Evolutionary conservation across 257 asterid genomes (phyloP).

Genomic region (Thymus quinquecostatus): DNA sequence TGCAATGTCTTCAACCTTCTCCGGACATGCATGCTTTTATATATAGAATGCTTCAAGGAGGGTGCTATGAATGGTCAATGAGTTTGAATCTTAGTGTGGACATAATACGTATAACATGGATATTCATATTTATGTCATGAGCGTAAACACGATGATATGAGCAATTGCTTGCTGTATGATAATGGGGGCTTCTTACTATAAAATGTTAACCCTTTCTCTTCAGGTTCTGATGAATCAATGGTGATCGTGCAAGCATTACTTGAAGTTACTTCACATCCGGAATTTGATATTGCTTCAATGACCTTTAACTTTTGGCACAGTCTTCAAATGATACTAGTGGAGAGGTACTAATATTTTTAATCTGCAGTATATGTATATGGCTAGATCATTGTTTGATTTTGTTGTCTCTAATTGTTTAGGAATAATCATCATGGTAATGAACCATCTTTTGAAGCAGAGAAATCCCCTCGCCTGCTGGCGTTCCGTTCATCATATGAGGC

Average conservation of each 20-base stretch:
- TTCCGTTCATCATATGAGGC: slow-evolving; percentile 82
- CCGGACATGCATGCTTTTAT: slow-evolving; percentile 19
- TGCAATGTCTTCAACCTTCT: slow-evolving; percentile 27
- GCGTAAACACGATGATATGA: slow-evolving; percentile 4
- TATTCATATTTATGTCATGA: neutral
- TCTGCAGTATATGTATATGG: slow-evolving; percentile 22
- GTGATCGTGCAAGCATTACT: slow-evolving; percentile 88
- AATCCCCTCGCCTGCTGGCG: slow-evolving; percentile 66
- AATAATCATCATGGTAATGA: slow-evolving; percentile 64
- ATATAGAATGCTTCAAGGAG: slow-evolving; percentile 15
- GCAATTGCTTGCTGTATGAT: slow-evolving; percentile 22
- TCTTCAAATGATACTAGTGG: slow-evolving; percentile 80
- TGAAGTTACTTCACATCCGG: slow-evolving; percentile 98
- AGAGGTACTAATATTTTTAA: slow-evolving; percentile 56
- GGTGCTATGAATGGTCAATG: slow-evolving; percentile 8
- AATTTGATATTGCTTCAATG: slow-evolving; percentile 97
- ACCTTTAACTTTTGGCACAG: slow-evolving; percentile 98
- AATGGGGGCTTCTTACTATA: slow-evolving; percentile 23
- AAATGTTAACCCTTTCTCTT: slow-evolving; percentile 32
- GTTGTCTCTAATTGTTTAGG: slow-evolving; percentile 55
- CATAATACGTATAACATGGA: neutral
- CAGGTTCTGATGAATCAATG: slow-evolving; percentile 99
- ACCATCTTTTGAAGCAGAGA: slow-evolving; percentile 69
- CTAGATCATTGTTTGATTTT: slow-evolving; percentile 36
- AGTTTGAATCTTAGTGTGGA: slow-evolving; percentile 5